Base-by-base conservation (phyloP, 2,329 filamentous ascomycete species). In the Cytospora piceae region DNA sequence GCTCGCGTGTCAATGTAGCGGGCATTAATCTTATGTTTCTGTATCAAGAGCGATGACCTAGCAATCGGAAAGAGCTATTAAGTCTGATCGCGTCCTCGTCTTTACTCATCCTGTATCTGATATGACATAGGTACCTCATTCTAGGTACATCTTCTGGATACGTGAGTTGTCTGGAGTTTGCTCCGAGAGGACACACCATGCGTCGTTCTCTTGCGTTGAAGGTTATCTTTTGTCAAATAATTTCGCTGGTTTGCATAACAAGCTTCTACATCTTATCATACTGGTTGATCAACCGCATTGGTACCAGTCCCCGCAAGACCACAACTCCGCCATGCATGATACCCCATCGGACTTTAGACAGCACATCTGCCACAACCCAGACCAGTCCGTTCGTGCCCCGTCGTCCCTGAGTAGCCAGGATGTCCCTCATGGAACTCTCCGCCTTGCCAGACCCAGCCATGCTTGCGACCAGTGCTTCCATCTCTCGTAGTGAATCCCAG, bases 291-390 rank as follows among this genome's bases (percentile, higher is more conserved):
- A 75, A 14, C 3, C 74, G 63, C 52, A 71, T 70, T 27, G 74
- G 74, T 1, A 76, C 74, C 46, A 79, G 57, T 0, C 75, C 75
- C 20, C 73, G 70, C 51, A 89, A 70, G 3, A 88, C 85, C 68
- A 84, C 81, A 76, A 87, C 86, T 0, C 83, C 86, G 70, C 87
- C 83, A 68, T 87, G 85, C 5, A 89, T 82, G 4, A 89, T 85
- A 0, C 84, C 85, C 86, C 87, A 89, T 60, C 86, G 72, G 1
- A 88, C 81, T 64, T 82, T 85, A 14, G 81, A 81, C 68, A 89
- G 70, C 42, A 82, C 80, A 69, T 82, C 80, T 2, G 83, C 83
- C 74, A 88, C 86, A 0, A 83, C 80, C 66, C 81, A 82, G 0
- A 84, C 82, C 55, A 89, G 67, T 0, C 84, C 84, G 22, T 79